phyloP scores from a whole-genome alignment of 257 asterid species.

The Buddleja alternifolia region DNA sequence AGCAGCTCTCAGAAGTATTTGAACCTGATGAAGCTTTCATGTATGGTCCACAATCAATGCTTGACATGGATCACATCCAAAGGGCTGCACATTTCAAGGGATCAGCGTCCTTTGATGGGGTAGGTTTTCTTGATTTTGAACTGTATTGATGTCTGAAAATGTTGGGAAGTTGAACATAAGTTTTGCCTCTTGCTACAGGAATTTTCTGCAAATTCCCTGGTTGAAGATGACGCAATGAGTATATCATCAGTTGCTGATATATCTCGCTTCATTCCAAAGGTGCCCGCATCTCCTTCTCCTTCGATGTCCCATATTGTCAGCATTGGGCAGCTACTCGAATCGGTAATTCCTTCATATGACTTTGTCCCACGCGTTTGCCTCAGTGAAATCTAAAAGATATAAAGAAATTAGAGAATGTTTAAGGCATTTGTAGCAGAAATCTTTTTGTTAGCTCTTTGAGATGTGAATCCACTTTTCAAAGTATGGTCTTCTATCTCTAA shows the following conservation, averaged over 20 bases:
- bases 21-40: constrained; percentile 83
- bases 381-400: too few species aligned
- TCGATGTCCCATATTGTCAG: constrained; percentile 82
- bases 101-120: constrained; percentile 84
- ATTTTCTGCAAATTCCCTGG: constrained; percentile 59
- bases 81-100: constrained; percentile 57
- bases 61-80: constrained; percentile 61
- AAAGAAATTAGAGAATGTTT: too few species aligned
- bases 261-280: constrained; percentile 69
- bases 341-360: constrained; percentile 48
- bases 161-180: not conserved
- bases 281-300: constrained; percentile 80
- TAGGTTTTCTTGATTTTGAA: constrained; percentile 30
- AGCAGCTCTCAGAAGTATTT: constrained; percentile 78
- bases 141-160: too few species aligned
- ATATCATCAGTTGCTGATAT: constrained; percentile 79
- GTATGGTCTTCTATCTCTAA: too few species aligned
- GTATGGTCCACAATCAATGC: constrained; percentile 73
- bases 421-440: too few species aligned
- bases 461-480: too few species aligned
- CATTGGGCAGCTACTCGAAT: constrained; percentile 91
- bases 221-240: constrained; percentile 77
- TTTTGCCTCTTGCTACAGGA: constrained; percentile 52
- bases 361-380: too few species aligned
- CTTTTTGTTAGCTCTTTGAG: too few species aligned